These are phyloP conservation scores for Pythium dissotocum DNA, from an alignment of 352 stramenopile genomes.

Conservation along the genomic window DNA sequence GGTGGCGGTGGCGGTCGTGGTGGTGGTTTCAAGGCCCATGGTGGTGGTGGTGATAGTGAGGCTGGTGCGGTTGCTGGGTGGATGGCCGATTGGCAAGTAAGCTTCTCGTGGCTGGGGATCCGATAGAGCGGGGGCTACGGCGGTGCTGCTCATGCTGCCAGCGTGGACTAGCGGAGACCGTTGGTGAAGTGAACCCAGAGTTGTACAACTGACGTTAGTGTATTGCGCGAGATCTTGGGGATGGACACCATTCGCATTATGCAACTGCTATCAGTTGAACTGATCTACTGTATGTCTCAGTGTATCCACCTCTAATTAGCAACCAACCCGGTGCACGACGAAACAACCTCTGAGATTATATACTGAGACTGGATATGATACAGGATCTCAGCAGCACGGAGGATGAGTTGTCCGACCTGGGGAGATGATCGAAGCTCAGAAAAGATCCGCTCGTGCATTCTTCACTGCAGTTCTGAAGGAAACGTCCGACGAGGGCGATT, in stretches of 20 bases:
- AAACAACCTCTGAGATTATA: background rate
- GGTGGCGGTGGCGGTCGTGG: constrained; percentile 11
- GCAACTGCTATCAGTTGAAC: no score
- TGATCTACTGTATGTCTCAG: no score
- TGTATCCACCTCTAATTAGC: background rate
- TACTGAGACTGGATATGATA: background rate
- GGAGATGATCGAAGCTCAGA: background rate
- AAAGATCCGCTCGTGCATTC: background rate
- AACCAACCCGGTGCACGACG: background rate
- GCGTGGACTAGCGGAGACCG: background rate
- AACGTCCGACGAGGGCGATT: background rate
- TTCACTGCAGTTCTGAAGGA: background rate
- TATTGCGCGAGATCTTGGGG: no score
- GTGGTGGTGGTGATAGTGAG: background rate
- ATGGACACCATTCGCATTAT: no score
- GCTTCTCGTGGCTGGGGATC: background rate
- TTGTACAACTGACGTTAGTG: no score
- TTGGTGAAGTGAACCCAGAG: no score
- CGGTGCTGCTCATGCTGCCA: background rate
- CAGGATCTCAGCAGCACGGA: background rate
- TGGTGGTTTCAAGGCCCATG: background rate
- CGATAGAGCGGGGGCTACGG: no score
- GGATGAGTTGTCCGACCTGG: background rate
- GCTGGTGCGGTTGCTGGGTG: background rate
- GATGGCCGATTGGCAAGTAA: background rate